Base-by-base conservation (phyloP, 2,329 filamentous ascomycete genomes). In the Ophiostoma quercus region DNA sequence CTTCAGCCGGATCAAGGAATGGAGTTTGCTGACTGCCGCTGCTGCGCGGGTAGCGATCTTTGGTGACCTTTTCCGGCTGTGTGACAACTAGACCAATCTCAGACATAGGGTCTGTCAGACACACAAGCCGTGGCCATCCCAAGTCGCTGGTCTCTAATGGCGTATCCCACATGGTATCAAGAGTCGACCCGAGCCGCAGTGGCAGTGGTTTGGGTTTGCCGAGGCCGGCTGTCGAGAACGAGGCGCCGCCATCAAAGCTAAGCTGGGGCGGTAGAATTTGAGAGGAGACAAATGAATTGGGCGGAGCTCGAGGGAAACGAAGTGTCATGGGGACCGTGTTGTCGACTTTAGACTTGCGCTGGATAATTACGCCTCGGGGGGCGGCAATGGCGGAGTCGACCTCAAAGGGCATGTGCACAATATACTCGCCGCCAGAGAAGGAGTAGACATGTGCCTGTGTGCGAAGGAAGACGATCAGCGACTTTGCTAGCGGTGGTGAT, bases 391-490 rank as follows among this genome's bases (percentile, higher is more conserved):
- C 93, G 68, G 88, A 88, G 77, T 97, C 92, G 60, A 97, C 91
- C 79, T 98, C 94, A 76, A 99, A 99, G 1, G 94, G 94, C 76
- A 99, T 87, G 77, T 97, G 92, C 66, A 98, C 85, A 71, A 97
- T 87, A 84, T 99, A 92, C 76, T 87, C 95, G 43, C 92, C 89
- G 25, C 94, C 94, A 1, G 91, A 87, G 51, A 98, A 85, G 77
- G 96, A 97, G 82, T 94, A 96, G 73, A 99, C 88, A 77, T 98
- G 94, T 29, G 92, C 93, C 77, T 98, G 94, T 0, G 92, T 94
- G 79, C 92, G 94, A 74, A 99, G 86, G 74, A 98, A 91, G 67
- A 99, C 91, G 8, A 98, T 92, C 72, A 99, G 81, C 4, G 94
- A 93, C 76, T 89, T 85, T 60, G 86, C 85, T 32, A 87, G 78